Conservation (phyloP, 2,329 filamentous ascomycete genomes). For the Colletotrichum cuscutae region DNA sequence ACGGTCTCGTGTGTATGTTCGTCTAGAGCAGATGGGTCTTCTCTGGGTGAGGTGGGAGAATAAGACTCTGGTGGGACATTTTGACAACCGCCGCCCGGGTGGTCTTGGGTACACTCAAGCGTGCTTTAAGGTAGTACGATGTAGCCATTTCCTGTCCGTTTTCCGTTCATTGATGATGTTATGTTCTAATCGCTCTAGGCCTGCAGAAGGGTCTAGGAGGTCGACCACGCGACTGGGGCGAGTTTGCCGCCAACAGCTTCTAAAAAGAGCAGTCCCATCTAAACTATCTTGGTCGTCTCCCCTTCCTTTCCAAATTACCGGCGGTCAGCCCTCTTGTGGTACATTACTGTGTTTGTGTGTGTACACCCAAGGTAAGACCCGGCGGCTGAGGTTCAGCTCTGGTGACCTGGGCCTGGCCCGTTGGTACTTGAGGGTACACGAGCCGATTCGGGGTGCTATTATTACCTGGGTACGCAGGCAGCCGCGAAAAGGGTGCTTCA, state of each 20-base stretch:
- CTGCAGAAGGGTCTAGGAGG: neutral
- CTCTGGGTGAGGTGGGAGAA: neutral
- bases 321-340: neutral
- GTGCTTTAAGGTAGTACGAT: neutral
- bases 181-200: neutral
- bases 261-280: neutral
- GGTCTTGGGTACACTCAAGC: neutral
- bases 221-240: neutral
- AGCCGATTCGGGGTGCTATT: neutral
- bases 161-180: neutral
- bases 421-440: neutral
- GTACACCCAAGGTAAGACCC: neutral
- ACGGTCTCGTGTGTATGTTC: neutral
- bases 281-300: no score
- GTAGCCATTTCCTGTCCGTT: neutral
- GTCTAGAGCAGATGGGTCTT: neutral
- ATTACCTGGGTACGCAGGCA: neutral
- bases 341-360: no score
- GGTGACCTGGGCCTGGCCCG: no score
- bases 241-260: neutral
- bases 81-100: neutral
- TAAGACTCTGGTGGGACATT: neutral
- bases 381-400: neutral
- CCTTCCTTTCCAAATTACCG: neutral
- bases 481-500: neutral